A percentile compares a stretch with the other conserved stretches of the same genome.
These are phyloP conservation scores for Casuarina glauca DNA, from an alignment of 306 rosid species.

Conservation along the genomic window DNA sequence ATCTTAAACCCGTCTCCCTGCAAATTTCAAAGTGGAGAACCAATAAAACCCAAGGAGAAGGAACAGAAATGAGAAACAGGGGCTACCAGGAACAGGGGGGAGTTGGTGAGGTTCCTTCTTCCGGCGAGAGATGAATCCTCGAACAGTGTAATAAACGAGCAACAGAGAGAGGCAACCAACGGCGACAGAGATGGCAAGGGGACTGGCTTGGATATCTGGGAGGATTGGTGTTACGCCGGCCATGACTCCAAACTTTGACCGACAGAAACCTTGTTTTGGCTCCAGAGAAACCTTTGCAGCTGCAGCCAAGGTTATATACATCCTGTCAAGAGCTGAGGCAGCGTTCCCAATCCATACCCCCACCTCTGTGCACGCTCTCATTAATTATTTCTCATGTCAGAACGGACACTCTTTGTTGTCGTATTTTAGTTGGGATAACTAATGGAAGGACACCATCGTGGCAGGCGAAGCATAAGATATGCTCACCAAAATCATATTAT, in stretches of 20 bases:
- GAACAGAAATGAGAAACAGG: neutral
- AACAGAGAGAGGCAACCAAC: slow-evolving; percentile 55
- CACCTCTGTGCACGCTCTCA: no score
- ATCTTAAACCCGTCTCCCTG: no score
- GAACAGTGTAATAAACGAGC: slow-evolving; percentile 23
- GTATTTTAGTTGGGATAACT: no score
- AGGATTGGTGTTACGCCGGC: slow-evolving; percentile 17
- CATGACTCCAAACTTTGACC: slow-evolving; percentile 7
- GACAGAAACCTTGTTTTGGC: neutral
- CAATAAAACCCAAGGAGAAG: neutral
- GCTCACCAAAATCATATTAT: no score
- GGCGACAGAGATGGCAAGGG: slow-evolving; percentile 32
- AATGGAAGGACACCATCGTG: no score
- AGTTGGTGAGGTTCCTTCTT: slow-evolving; percentile 34
- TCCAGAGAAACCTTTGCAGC: neutral
- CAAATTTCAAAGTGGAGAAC: neutral
- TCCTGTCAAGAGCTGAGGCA: no score
- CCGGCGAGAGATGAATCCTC: neutral
- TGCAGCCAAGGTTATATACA: neutral
- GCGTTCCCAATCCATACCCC: no score
- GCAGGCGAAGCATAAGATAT: no score
- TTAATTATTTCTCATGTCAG: no score
- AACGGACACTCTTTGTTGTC: no score
- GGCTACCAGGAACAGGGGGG: slow-evolving; percentile 65
- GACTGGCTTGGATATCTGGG: slow-evolving; percentile 23